A percentile compares a stretch with the other conserved stretches of the same genome.
Evolutionary conservation across 192 early-diverging fungal genomes (phyloP).

Genomic region (Dissophora globulifera): DNA sequence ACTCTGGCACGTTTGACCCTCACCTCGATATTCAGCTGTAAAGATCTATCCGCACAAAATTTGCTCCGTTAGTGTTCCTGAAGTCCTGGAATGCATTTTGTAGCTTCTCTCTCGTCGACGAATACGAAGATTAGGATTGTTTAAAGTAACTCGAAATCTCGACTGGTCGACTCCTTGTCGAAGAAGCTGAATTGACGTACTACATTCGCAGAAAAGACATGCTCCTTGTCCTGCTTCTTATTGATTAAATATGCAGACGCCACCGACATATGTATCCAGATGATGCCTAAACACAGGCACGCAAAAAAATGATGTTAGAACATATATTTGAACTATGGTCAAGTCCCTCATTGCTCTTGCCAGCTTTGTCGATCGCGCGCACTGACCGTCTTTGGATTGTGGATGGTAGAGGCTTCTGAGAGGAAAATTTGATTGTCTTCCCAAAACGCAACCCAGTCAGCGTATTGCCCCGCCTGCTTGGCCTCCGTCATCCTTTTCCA

Average conservation of each 20-base stretch:
- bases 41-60: slow-evolving; percentile 8
- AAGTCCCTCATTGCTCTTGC: no score
- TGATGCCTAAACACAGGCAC: no score
- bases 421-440: slow-evolving; percentile 4
- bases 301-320: no score
- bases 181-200: slow-evolving; percentile 3
- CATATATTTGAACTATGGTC: no score
- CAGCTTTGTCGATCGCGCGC: no score
- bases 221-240: slow-evolving; percentile 1
- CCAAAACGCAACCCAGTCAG: slow-evolving; percentile 6
- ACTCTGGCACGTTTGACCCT: background rate
- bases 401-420: slow-evolving; percentile 11
- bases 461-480: slow-evolving; percentile 5
- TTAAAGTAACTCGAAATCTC: slow-evolving; percentile 2
- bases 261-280: no score
- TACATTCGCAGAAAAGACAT: background rate
- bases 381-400: slow-evolving; percentile 5
- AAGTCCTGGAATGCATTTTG: slow-evolving; percentile 1
- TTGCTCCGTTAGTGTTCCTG: slow-evolving; percentile 1
- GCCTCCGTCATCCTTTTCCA: slow-evolving; percentile 5
- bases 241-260: slow-evolving; percentile 5
- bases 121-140: slow-evolving; percentile 1
- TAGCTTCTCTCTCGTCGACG: slow-evolving; percentile 1
- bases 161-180: background rate
- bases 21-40: slow-evolving; percentile 2